Percentiles rank a stretch among this genome's conserved stretches.
These are phyloP conservation scores for Fomitopsis pulvina DNA, from an alignment of 768 basidiomycete species.

Conservation along the genomic window DNA sequence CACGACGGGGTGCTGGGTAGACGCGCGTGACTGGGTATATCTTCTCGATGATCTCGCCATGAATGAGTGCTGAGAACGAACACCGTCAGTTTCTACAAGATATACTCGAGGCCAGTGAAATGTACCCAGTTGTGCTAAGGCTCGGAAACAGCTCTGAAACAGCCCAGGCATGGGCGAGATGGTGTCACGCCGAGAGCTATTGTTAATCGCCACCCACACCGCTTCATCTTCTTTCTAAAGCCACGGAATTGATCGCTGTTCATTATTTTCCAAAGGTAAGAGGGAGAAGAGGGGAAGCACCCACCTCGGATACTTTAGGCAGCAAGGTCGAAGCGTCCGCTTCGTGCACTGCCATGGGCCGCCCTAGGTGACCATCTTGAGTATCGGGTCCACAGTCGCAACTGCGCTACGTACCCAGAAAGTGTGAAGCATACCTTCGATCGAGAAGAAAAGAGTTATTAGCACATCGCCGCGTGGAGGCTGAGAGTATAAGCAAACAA, in stretches of 20 bases:
- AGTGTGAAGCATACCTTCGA: slow-evolving; percentile 54
- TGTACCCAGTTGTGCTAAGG: slow-evolving; percentile 52
- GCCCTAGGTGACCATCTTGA: slow-evolving; percentile 33
- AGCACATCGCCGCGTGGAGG: too few species aligned
- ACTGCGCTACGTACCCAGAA: slow-evolving; percentile 64
- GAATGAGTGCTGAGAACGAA: slow-evolving; percentile 44
- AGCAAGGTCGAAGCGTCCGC: slow-evolving; percentile 63
- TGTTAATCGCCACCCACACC: slow-evolving; percentile 40
- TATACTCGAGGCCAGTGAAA: slow-evolving; percentile 5
- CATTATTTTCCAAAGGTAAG: background rate
- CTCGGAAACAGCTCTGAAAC: slow-evolving; percentile 47
- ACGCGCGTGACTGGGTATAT: slow-evolving; percentile 65
- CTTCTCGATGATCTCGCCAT: slow-evolving; percentile 57
- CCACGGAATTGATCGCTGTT: background rate
- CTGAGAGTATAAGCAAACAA: too few species aligned
- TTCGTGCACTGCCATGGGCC: slow-evolving; percentile 63
- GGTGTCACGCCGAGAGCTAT: slow-evolving; percentile 32
- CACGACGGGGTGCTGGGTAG: slow-evolving; percentile 36
- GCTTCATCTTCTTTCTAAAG: slow-evolving; percentile 48
- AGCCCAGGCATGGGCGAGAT: slow-evolving; percentile 33
- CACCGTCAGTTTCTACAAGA: background rate
- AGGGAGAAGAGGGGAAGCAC: background rate
- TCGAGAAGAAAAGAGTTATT: slow-evolving; percentile 2
- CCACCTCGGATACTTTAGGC: slow-evolving; percentile 48
- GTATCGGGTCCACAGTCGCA: background rate